Base-by-base conservation (phyloP, 169 alveolate species). In the Babesia divergens region DNA sequence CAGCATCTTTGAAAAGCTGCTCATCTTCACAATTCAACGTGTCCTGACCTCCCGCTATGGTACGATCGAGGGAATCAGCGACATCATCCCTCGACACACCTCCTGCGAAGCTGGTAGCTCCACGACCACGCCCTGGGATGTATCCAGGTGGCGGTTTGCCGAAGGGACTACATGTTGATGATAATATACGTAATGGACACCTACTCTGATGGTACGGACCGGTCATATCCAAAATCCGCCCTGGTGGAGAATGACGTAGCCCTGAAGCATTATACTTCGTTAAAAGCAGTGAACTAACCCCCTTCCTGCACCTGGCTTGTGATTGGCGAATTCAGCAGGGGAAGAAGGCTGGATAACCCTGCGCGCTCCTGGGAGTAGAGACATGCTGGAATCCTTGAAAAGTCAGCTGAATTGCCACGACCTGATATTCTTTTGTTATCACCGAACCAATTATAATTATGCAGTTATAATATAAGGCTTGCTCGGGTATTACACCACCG, bases 71-170 rank as follows among this genome's bases (percentile, higher is more conserved):
- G 11, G 89, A 75, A 47, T 84, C 91, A n/a, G 91, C 89, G 18
- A 89, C 88, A 38, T 92, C 99, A 69, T 98, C 99, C 49, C 98
- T 91, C 68, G 98, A 97, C 8, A 96, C 97, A 49, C 99, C 97
- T 9, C 99, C 98, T 3, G 98, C 97, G 80, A 95, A 94, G n/a
- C 98, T 97, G 4, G 96, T 95, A 4, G 98, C 98, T 47, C 99
- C 99, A 71, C 99, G 89, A 14, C 98, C 99, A 38, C 93, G 84
- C 28, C 99, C 99, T 13, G 99, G 97, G 2, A 95, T 89, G 68
- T 97, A 97, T 24, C 96, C 97, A 38, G 95, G 95, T 11, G 99
- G 99, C 26, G 98, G 96, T 34, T 94, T 95, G n/a, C 98, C 98
- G 79, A 93, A 96, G 29, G 84, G 86, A 43, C 89, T 76, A 51